Percentiles rank a stretch among this genome's conserved stretches.
Conservation (phyloP, 2,329 filamentous ascomycete species). For the Aspergillus tanneri region DNA sequence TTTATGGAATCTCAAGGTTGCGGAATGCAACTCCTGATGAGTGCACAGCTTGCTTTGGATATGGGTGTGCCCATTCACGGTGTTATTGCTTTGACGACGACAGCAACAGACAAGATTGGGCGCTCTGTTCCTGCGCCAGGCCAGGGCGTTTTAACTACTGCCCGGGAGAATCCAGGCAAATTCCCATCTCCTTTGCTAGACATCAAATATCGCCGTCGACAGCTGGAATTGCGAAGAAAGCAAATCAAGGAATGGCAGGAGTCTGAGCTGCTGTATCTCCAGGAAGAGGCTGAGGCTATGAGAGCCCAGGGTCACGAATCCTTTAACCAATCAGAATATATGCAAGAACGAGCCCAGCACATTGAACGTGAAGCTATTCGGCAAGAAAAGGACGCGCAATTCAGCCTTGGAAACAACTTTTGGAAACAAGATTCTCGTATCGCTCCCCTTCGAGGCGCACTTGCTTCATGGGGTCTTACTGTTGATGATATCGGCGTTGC, state of each 20-base stretch:
- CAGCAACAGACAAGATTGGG: slow-evolving; percentile 98
- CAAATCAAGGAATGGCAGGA: slow-evolving; percentile 97
- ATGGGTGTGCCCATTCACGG: slow-evolving; percentile 99
- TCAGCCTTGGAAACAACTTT: slow-evolving; percentile 95
- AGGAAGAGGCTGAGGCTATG: slow-evolving; percentile 89
- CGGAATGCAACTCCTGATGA: slow-evolving; percentile 98
- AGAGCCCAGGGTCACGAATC: slow-evolving; percentile 69
- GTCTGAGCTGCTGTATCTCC: slow-evolving; percentile 86
- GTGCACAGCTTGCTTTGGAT: slow-evolving; percentile 87
- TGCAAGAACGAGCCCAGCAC: slow-evolving; percentile 78
- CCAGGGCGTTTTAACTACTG: slow-evolving; percentile 93
- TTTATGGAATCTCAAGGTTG: slow-evolving; percentile 99
- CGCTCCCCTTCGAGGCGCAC: slow-evolving; percentile 88
- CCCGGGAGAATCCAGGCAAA: slow-evolving; percentile 84
- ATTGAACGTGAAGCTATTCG: slow-evolving; percentile 84
- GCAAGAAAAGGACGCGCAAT: slow-evolving; percentile 89
- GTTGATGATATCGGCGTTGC: slow-evolving; percentile 93
- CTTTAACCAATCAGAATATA: slow-evolving; percentile 81
- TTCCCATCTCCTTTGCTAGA: slow-evolving; percentile 95
- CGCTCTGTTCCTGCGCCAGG: slow-evolving; percentile 95
- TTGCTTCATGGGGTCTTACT: slow-evolving; percentile 97
- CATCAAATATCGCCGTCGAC: slow-evolving; percentile 94
- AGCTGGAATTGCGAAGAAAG: slow-evolving; percentile 89
- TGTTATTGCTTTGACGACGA: slow-evolving; percentile 87
- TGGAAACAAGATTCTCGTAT: slow-evolving; percentile 96